Percentiles rank a stretch among this genome's conserved stretches.
phyloP scores from a whole-genome alignment of 441 rosid species.

The Erodium texanum region DNA sequence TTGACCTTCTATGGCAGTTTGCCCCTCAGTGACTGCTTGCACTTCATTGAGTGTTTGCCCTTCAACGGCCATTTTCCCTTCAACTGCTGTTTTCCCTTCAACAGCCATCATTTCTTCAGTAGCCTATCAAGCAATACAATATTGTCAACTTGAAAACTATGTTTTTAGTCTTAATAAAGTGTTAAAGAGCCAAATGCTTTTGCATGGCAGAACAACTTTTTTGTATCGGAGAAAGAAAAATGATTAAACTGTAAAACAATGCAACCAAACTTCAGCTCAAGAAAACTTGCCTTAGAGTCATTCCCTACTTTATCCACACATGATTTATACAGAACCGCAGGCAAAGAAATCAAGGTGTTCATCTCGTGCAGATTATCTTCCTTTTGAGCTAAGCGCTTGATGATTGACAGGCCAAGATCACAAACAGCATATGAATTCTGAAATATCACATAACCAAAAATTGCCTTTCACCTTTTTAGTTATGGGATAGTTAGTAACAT shows the following conservation, averaged over 20 bases:
- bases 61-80: too few species aligned
- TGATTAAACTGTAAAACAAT: conserved; percentile 5
- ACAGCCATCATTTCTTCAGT: conserved; percentile 2
- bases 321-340: conserved; percentile 55
- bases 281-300: conserved; percentile 44
- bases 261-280: background rate
- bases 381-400: conserved; percentile 47
- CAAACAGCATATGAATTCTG: conserved; percentile 93
- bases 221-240: too few species aligned
- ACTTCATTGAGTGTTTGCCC: too few species aligned
- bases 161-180: background rate
- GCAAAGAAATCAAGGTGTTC: conserved; percentile 45
- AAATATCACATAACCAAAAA: conserved; percentile 19
- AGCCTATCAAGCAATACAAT: background rate
- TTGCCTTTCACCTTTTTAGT: background rate
- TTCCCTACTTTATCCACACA: conserved; percentile 51
- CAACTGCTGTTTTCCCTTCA: background rate
- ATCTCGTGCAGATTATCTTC: conserved; percentile 38
- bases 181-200: conserved; percentile 1
- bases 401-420: conserved; percentile 79
- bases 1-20: background rate
- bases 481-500: too few species aligned
- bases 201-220: background rate
- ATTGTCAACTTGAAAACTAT: background rate
- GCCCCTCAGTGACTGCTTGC: too few species aligned